A percentile compares a stretch with the other conserved stretches of the same genome.
phyloP scores from a whole-genome alignment of 2,329 filamentous ascomycete genomes.

The Epichloe baconii region DNA sequence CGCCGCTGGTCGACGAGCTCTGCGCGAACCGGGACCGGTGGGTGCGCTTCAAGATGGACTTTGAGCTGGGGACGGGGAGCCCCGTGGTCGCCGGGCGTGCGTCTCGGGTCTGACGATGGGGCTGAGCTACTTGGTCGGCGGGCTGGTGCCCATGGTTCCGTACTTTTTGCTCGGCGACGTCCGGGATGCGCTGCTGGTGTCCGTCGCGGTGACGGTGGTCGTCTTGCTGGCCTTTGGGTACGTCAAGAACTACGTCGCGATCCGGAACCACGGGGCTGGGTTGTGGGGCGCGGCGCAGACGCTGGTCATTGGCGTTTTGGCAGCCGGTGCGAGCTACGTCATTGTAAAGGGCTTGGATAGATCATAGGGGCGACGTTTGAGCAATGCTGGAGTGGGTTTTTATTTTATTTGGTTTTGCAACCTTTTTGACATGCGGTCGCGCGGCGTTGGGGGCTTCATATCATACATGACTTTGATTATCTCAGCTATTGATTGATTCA shows the following conservation, averaged over 20 bases:
- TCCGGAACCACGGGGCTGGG: conserved; percentile 37
- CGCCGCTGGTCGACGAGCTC: conserved; percentile 36
- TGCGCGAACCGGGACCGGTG: conserved; percentile 33
- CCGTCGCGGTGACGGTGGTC: conserved; percentile 45
- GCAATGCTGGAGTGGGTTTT: too few species aligned
- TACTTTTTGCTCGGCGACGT: conserved; percentile 47
- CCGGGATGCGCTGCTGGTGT: conserved; percentile 40
- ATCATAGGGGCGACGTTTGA: background rate
- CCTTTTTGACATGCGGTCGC: background rate
- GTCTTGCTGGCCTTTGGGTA: conserved; percentile 53
- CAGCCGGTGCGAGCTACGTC: conserved; percentile 52
- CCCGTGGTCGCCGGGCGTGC: conserved; percentile 29
- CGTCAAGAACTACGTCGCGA: conserved; percentile 44
- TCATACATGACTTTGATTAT: too few species aligned
- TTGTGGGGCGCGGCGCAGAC: conserved; percentile 49
- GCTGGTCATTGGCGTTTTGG: conserved; percentile 48
- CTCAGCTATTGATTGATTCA: too few species aligned
- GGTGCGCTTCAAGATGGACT: conserved; percentile 47
- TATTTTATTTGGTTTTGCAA: background rate
- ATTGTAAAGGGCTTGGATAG: conserved; percentile 47
- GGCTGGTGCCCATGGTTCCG: conserved; percentile 56
- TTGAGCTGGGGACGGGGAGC: conserved; percentile 36
- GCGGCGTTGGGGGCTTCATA: background rate
- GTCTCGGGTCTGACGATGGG: conserved; percentile 53
- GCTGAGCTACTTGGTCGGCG: conserved; percentile 56